A percentile compares a stretch with the other conserved stretches of the same genome.
phyloP scores from a whole-genome alignment of 23 red algal genomes.

The Gracilariopsis chorda region DNA sequence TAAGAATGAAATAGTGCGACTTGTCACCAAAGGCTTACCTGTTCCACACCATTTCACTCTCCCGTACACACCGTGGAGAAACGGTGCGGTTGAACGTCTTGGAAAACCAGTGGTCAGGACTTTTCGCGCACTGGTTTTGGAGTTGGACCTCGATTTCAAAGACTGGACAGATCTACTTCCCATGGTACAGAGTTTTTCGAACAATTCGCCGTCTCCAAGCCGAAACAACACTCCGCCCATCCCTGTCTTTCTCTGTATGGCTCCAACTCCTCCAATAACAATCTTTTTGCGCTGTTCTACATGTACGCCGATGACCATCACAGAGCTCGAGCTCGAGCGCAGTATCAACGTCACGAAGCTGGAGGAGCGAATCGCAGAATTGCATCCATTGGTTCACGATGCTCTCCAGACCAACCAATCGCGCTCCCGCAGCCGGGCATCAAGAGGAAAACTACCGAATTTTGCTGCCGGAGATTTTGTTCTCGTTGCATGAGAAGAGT shows the following conservation, averaged over 20 bases:
- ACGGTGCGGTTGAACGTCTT: background rate
- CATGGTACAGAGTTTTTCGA: background rate
- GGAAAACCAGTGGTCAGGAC: background rate
- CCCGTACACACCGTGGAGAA: background rate
- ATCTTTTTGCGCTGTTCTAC: background rate
- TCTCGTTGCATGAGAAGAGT: background rate
- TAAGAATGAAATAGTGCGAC: background rate
- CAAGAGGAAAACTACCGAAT: background rate
- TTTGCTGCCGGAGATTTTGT: background rate
- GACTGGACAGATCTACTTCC: background rate
- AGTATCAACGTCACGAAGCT: background rate
- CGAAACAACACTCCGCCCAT: background rate
- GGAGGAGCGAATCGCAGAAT: background rate
- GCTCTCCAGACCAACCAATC: background rate
- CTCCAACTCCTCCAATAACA: background rate
- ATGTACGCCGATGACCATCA: background rate
- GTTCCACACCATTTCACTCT: background rate
- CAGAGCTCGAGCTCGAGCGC: background rate
- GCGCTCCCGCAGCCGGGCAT: background rate
- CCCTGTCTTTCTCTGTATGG: background rate
- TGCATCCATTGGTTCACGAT: background rate
- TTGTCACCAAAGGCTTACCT: background rate
- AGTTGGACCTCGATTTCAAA: background rate
- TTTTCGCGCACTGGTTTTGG: background rate
- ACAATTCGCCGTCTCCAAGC: background rate